Evolutionary conservation across 169 alveolate species (phyloP).

Genomic region (Perkinsus marinus): DNA sequence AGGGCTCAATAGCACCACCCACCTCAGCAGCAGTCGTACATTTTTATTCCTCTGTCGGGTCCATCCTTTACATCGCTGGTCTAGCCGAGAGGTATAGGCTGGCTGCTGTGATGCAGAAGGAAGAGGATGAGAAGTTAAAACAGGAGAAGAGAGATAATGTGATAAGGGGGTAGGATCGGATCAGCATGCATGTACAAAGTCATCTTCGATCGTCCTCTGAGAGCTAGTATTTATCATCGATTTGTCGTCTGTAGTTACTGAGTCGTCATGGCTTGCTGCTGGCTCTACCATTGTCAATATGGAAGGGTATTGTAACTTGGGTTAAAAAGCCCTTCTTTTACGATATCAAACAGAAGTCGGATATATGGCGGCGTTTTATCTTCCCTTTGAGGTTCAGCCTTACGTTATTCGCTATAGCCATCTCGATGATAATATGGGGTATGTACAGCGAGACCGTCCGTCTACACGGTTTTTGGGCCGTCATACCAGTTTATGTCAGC

Average conservation of each 20-base stretch:
- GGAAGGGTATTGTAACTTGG: background rate
- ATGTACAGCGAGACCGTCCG: background rate
- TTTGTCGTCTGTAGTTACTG: too few relatives aligned
- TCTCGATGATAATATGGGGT: background rate
- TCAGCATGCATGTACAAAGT: too few relatives aligned
- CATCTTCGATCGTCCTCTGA: too few relatives aligned
- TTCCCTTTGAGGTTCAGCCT: background rate
- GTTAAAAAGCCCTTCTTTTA: background rate
- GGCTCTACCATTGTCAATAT: background rate
- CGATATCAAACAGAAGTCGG: background rate
- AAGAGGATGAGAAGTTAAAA: background rate
- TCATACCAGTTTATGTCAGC: background rate
- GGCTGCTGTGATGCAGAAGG: background rate
- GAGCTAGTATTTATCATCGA: too few relatives aligned
- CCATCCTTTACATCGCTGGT: background rate
- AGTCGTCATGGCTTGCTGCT: too few relatives aligned
- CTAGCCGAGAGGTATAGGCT: background rate
- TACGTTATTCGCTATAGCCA: background rate
- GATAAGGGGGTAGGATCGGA: background rate
- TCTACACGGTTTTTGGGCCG: background rate
- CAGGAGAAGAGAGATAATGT: background rate
- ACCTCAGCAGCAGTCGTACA: background rate
- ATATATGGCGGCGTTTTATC: background rate
- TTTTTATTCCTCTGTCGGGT: background rate
- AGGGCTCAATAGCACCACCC: background rate